These are phyloP conservation scores for Coniochaeta sp. DNA, from an alignment of 2,329 filamentous ascomycete genomes.

Conservation along the genomic window DNA sequence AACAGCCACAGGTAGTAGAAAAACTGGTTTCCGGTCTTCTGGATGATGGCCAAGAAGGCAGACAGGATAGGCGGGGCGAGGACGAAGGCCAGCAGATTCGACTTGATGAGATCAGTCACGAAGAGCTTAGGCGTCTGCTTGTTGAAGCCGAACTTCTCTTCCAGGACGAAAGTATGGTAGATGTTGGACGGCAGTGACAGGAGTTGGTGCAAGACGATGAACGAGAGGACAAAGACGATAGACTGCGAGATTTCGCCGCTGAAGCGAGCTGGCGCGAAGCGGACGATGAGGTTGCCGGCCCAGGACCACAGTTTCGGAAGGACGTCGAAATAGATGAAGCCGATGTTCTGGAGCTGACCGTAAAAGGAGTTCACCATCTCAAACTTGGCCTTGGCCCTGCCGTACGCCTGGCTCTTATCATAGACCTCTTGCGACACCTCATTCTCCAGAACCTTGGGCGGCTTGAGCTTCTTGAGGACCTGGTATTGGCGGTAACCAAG, in stretches of 20 bases:
- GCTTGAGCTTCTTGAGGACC: conserved; percentile 69
- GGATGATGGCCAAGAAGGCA: conserved; percentile 87
- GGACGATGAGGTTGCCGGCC: conserved; percentile 66
- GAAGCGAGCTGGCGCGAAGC: conserved; percentile 70
- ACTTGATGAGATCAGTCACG: conserved; percentile 85
- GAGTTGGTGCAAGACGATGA: conserved; percentile 73
- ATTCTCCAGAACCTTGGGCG: conserved; percentile 78
- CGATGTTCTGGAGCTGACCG: conserved; percentile 79
- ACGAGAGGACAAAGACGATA: conserved; percentile 83
- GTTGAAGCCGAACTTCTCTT: conserved; percentile 98
- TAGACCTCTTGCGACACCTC: conserved; percentile 87
- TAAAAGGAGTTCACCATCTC: conserved; percentile 74
- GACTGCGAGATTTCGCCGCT: conserved; percentile 90
- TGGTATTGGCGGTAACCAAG: conserved; percentile 86
- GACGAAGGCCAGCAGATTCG: conserved; percentile 70
- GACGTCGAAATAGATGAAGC: conserved; percentile 83
- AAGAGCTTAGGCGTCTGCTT: conserved; percentile 91
- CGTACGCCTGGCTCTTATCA: conserved; percentile 92
- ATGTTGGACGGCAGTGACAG: conserved; percentile 74
- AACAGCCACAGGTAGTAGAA: conserved; percentile 99
- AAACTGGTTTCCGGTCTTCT: conserved; percentile 88
- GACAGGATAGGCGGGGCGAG: conserved; percentile 84
- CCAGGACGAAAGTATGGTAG: conserved; percentile 92
- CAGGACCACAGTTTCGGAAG: conserved; percentile 85
- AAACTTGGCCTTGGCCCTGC: conserved; percentile 91